phyloP scores from a whole-genome alignment of 805 yeast species.

The Saccharomycopsis amapae region DNA sequence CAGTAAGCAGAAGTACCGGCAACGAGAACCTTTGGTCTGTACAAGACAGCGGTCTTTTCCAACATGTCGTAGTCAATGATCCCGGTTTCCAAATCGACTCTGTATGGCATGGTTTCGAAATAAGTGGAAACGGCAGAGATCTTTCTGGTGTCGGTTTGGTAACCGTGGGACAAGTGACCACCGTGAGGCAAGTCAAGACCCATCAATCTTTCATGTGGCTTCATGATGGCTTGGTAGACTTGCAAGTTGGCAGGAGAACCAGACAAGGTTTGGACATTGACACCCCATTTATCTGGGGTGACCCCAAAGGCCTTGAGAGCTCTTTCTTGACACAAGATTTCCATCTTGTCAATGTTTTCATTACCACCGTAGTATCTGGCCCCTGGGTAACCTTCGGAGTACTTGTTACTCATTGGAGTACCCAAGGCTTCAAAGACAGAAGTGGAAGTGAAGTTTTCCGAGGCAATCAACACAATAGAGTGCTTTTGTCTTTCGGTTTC shows the following conservation, averaged over 20 bases:
- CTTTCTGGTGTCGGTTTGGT: conserved; percentile 84
- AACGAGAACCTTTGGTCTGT: conserved; percentile 90
- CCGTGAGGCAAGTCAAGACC: conserved; percentile 98
- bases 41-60: conserved; percentile 72
- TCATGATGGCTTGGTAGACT: conserved; percentile 82
- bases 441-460: conserved; percentile 92
- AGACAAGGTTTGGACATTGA: conserved; percentile 88
- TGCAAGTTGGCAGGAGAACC: conserved; percentile 97
- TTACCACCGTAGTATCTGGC: conserved; percentile 98
- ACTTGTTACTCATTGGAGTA: conserved; percentile 94
- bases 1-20: conserved; percentile 98
- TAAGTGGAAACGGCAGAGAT: conserved; percentile 89
- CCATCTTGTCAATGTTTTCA: conserved; percentile 88
- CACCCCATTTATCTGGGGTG: conserved; percentile 87
- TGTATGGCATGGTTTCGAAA: conserved; percentile 97
- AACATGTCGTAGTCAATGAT: conserved; percentile 85
- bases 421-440: conserved; percentile 93
- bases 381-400: conserved; percentile 98
- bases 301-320: conserved; percentile 79
- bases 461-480: conserved; percentile 87
- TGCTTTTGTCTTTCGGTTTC: conserved; percentile 85
- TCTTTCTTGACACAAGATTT: conserved; percentile 81
- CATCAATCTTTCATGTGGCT: conserved; percentile 90
- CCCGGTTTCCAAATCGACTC: conserved; percentile 81
- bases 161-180: conserved; percentile 96